These are phyloP conservation scores for Tirmania nivea DNA, from an alignment of 495 filamentous ascomycete species.

Conservation along the genomic window DNA sequence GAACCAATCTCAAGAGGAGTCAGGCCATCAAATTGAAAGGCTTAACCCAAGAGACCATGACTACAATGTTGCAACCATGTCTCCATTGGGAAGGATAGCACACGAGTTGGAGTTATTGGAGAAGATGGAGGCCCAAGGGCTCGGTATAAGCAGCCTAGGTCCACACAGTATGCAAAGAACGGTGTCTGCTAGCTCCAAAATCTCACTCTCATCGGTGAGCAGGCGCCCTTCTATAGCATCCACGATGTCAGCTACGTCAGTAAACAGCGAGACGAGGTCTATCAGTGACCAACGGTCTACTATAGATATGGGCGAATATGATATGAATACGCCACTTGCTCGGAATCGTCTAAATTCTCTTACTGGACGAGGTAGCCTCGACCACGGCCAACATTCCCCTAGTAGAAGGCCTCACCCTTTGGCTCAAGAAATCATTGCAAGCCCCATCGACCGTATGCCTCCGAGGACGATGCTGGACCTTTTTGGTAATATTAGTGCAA, in stretches of 20 bases:
- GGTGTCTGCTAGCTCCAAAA: constrained; percentile 24
- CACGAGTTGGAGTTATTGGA: constrained; percentile 36
- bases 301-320: background rate
- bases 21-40: constrained; percentile 22
- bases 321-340: background rate
- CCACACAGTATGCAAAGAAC: background rate
- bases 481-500: constrained; percentile 21
- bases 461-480: constrained; percentile 35
- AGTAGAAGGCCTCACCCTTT: constrained; percentile 26
- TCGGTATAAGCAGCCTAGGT: constrained; percentile 17
- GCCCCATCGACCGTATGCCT: constrained; percentile 26
- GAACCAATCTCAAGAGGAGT: constrained; percentile 20
- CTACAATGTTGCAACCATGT: constrained; percentile 30
- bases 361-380: background rate
- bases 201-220: constrained; percentile 12
- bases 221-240: background rate
- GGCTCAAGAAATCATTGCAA: constrained; percentile 55
- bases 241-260: background rate
- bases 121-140: constrained; percentile 27
- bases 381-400: background rate
- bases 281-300: background rate
- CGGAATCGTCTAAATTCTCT: background rate
- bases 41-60: constrained; percentile 30
- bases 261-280: background rate
- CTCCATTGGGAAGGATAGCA: constrained; percentile 42